phyloP scores from a whole-genome alignment of 208 protist genomes.

The Jaenimonas drosophilae region DNA sequence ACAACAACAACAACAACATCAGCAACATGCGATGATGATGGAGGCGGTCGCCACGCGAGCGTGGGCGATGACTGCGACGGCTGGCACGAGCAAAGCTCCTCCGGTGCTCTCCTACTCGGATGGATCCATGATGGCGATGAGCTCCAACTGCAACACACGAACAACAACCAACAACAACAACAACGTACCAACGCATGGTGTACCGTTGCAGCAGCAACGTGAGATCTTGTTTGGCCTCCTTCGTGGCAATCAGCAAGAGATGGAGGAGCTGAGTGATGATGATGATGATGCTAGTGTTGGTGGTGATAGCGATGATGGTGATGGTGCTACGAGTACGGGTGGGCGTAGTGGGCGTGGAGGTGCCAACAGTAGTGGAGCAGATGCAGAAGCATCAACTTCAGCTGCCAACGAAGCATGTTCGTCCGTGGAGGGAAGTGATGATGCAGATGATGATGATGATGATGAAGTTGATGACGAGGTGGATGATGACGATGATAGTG shows the following conservation, averaged over 20 bases:
- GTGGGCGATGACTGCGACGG: constrained; percentile 4
- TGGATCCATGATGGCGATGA: not conserved
- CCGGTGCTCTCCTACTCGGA: not conserved
- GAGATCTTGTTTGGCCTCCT: constrained; percentile 1
- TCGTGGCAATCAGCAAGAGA: not conserved
- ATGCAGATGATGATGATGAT: constrained; percentile 16
- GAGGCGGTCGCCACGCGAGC: not conserved
- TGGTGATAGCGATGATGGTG: constrained; percentile 1
- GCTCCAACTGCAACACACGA: too few species aligned
- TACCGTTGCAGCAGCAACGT: not conserved
- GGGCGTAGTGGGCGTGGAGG: not conserved
- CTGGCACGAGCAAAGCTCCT: not conserved
- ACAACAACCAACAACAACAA: too few species aligned
- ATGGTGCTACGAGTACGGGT: not conserved
- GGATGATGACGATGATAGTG: constrained; percentile 9
- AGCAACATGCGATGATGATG: not conserved
- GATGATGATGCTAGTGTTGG: constrained; percentile 7
- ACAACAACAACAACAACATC: too few species aligned
- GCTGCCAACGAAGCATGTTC: not conserved
- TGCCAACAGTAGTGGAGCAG: not conserved
- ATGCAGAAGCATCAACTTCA: too few species aligned
- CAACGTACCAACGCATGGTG: not conserved
- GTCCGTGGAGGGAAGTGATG: constrained; percentile 5
- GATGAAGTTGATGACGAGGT: constrained; percentile 16
- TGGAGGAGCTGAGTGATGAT: not conserved